phyloP scores from a whole-genome alignment of 176 grass and related monocot species.

The Echinochloa phyllopogon region DNA sequence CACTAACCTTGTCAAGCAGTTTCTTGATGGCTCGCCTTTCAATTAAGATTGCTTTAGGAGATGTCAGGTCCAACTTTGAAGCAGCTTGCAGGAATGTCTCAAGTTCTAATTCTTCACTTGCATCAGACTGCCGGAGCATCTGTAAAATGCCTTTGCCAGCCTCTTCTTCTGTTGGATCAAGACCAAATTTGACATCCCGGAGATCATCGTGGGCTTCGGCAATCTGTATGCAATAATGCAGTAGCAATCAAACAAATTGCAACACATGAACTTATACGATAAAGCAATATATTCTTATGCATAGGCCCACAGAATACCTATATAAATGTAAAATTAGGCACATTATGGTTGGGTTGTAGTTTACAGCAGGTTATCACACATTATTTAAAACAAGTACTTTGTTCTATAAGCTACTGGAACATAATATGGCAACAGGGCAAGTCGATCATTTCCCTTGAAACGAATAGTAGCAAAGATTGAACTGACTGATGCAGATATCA shows the following conservation, averaged over 20 bases:
- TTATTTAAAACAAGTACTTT: neutral
- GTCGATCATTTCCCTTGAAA: neutral
- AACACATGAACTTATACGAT: conserved; percentile 31
- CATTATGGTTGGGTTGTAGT: neutral
- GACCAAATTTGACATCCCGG: conserved; percentile 62
- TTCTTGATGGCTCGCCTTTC: conserved; percentile 85
- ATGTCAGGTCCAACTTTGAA: conserved; percentile 79
- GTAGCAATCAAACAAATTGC: conserved; percentile 32
- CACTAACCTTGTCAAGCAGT: conserved; percentile 59
- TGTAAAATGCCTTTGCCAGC: conserved; percentile 75
- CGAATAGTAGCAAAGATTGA: neutral
- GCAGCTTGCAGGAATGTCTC: conserved; percentile 67
- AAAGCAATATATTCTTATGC: conserved; percentile 23
- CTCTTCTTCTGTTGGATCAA: conserved; percentile 75
- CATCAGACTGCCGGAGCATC: conserved; percentile 61
- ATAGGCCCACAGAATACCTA: neutral
- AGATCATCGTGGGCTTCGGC: conserved; percentile 73
- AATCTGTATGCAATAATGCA: conserved; percentile 60
- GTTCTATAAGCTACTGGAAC: neutral
- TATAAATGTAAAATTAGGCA: conserved; percentile 15
- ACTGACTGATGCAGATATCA: neutral
- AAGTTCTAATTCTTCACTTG: conserved; percentile 77
- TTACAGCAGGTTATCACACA: neutral
- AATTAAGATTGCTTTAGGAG: conserved; percentile 87
- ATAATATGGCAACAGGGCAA: conserved; percentile 1